Evolutionary conservation across 768 basidiomycete genomes (phyloP).

Genomic region (Podaxis carcinomalis): DNA sequence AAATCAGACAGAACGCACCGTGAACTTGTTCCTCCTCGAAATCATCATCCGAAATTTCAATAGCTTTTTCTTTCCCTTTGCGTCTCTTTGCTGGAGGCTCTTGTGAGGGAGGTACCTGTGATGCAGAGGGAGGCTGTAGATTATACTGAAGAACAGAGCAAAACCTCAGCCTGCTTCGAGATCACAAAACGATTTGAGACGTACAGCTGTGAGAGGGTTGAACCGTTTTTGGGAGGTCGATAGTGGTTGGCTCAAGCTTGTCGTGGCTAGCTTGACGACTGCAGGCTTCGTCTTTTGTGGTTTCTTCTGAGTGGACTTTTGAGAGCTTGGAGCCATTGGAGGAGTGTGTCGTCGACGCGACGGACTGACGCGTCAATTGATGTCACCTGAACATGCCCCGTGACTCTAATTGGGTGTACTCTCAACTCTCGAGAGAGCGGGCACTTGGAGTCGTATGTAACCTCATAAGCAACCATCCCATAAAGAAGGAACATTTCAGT

Average conservation of each 20-base stretch:
- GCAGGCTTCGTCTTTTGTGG: slow-evolving; percentile 5
- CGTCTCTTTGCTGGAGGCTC: slow-evolving; percentile 18
- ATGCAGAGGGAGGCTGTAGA: slow-evolving; percentile 6
- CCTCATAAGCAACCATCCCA: too few relatives aligned
- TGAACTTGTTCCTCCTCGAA: slow-evolving; percentile 1
- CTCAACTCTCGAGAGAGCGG: too few relatives aligned
- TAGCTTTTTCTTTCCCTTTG: slow-evolving; percentile 19
- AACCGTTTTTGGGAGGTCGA: slow-evolving; percentile 18
- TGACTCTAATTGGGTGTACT: too few relatives aligned
- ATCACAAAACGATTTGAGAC: slow-evolving; percentile 1
- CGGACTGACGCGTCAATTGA: background rate
- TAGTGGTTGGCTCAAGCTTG: slow-evolving; percentile 2
- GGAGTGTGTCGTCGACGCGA: background rate
- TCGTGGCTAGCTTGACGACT: slow-evolving; percentile 11
- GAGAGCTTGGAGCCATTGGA: slow-evolving; percentile 13
- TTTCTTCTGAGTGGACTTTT: slow-evolving; percentile 7
- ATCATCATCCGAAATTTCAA: slow-evolving; percentile 4
- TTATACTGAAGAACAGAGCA: background rate
- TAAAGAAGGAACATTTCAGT: too few relatives aligned
- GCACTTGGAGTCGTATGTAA: too few relatives aligned
- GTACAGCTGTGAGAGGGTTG: slow-evolving; percentile 31
- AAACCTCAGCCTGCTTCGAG: background rate
- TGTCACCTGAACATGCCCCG: background rate
- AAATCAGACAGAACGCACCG: background rate
- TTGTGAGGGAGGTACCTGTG: slow-evolving; percentile 15